Evolutionary conservation across 108 stramenopile genomes (phyloP), one percentile per base, ranked within the genome.

Genomic region (Skeletonema marinoi): DNA sequence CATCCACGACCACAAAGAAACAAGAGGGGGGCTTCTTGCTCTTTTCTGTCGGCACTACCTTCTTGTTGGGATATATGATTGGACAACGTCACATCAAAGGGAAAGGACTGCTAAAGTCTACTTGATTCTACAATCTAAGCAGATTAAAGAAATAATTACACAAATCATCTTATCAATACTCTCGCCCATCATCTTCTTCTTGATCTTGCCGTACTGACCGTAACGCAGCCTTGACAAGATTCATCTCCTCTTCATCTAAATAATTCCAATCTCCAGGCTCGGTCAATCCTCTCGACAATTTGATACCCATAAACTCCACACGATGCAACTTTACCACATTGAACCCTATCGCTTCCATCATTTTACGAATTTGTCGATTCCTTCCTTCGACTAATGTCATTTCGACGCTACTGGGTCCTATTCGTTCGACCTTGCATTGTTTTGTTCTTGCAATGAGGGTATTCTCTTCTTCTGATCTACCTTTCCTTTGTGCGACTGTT

Each of bases 301-400:
- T 36, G 54, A 87, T 87, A 13, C 78, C 81, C 84, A 81, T 77
- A 65, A 96, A 96, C 32, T 74, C 66, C 0, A 84, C 60, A 25
- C 95, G 73, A 71, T 93, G 86, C 72, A 96, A 81, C 41, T 70
- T 67, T 11, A 85, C 54, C 2, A 93, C 92, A 31, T 19, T 21
- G 64, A 86, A 87, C 11, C 89, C 90, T 0, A 92, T 31, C 11
- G 88, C 84, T 56, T 80, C 80, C 84, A 92, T 83, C 93, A 94
- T 94, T 75, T 92, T 92, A 32, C 93, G 89, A 74, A 94, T 89
- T 75, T 94, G 93, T 60, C 91, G 87, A 80, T 94, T 94, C 39
- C 93, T 50, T 16, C 90, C 95, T 72, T 96, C 95, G 10, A 78
- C 79, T 38, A 95, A 41, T 17, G 90, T 89, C 63, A 95, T 91